Percentiles rank a stretch among this genome's conserved stretches.
Evolutionary conservation across 1,284 basidiomycete species (phyloP).

Genomic region (Rhodotorula mucilaginosa): DNA sequence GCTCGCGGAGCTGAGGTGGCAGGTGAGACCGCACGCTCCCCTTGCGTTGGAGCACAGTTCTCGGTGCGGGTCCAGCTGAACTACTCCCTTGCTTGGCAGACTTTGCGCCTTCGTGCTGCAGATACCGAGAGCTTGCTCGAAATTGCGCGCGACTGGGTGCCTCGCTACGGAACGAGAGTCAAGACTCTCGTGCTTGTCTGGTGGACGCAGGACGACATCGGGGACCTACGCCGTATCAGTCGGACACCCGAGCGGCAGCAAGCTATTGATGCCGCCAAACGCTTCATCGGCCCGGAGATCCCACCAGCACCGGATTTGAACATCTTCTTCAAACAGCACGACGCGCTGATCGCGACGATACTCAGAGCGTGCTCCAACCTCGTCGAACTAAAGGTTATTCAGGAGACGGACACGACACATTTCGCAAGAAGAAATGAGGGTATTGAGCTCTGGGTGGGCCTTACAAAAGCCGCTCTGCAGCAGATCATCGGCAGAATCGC

Average conservation of each 20-base stretch:
- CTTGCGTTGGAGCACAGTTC: neutral
- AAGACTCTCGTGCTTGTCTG: too few species aligned
- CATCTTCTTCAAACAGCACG: neutral
- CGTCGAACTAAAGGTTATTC: neutral
- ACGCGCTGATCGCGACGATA: neutral
- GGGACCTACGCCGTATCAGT: too few species aligned
- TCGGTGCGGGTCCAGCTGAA: neutral
- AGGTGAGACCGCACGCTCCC: neutral
- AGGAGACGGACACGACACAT: too few species aligned
- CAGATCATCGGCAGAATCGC: too few species aligned
- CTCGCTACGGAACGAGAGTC: neutral
- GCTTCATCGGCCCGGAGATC: too few species aligned
- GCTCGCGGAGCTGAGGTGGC: neutral
- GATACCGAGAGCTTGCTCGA: neutral
- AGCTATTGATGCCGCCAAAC: too few species aligned
- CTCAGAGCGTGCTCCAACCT: neutral
- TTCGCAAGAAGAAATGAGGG: too few species aligned
- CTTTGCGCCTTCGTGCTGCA: neutral
- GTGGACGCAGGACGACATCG: too few species aligned
- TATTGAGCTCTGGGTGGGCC: too few species aligned
- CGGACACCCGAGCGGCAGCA: too few species aligned
- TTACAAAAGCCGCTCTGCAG: too few species aligned
- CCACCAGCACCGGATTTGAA: neutral
- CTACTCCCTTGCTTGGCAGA: neutral
- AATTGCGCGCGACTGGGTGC: neutral